Percentiles rank a stretch among this genome's conserved stretches.
These are phyloP conservation scores for Ustilago esculenta DNA, from an alignment of 1,284 basidiomycete genomes.

Conservation along the genomic window DNA sequence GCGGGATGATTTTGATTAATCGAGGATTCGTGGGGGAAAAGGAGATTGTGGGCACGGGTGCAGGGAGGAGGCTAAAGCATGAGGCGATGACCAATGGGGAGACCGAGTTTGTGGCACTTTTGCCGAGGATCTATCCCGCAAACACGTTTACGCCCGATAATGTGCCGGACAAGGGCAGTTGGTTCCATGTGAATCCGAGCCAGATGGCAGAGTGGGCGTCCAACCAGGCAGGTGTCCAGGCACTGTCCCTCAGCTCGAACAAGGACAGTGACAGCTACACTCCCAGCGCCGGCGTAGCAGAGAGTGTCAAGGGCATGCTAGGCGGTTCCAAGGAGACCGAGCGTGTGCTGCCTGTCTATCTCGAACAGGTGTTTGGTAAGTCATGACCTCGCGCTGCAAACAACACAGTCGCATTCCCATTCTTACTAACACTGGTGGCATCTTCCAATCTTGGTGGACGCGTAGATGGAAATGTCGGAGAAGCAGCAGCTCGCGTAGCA, in stretches of 20 bases:
- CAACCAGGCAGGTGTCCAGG: constrained; percentile 83
- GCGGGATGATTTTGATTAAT: constrained; percentile 76
- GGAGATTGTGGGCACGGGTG: constrained; percentile 64
- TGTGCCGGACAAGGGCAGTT: constrained; percentile 79
- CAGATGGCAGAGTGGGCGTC: constrained; percentile 81
- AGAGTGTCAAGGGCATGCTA: constrained; percentile 46
- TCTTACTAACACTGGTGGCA: too few species aligned
- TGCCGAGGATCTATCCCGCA: constrained; percentile 61
- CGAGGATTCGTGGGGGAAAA: constrained; percentile 81
- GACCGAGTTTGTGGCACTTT: constrained; percentile 42
- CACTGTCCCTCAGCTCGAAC: constrained; percentile 4
- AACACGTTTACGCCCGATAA: constrained; percentile 91
- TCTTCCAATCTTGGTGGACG: too few species aligned
- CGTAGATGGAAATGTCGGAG: constrained; percentile 80
- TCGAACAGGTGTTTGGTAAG: constrained; percentile 63
- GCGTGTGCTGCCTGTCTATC: constrained; percentile 55
- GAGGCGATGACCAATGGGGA: constrained; percentile 19
- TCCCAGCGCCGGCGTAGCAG: constrained; percentile 41
- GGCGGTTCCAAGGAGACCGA: constrained; percentile 4
- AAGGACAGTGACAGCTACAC: constrained; percentile 35
- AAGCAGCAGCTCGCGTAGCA: constrained; percentile 74
- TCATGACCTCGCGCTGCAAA: not conserved
- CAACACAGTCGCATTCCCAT: too few species aligned
- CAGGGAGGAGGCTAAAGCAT: constrained; percentile 32
- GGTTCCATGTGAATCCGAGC: constrained; percentile 84